These are phyloP conservation scores for Pyrrhoderma noxium DNA, from an alignment of 1,284 basidiomycete genomes.

Conservation along the genomic window DNA sequence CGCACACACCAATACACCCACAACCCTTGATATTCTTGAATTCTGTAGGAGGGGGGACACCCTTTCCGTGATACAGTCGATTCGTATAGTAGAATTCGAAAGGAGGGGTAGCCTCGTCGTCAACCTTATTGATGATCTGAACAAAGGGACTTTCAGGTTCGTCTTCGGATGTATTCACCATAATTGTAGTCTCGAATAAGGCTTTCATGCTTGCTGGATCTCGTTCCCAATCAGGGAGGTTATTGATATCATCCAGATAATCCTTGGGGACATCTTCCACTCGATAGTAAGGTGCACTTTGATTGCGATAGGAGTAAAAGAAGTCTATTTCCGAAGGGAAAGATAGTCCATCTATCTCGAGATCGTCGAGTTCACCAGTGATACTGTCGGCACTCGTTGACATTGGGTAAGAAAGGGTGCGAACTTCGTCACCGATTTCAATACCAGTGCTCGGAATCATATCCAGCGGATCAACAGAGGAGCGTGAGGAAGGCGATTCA, in stretches of 20 bases:
- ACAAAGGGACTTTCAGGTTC: conserved; percentile 64
- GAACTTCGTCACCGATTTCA: not conserved
- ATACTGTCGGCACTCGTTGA: too few species aligned
- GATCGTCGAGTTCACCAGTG: not conserved
- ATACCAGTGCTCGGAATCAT: not conserved
- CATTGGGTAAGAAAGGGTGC: too few species aligned
- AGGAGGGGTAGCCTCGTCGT: conserved; percentile 55
- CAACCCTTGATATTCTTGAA: conserved; percentile 55
- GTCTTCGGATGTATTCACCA: conserved; percentile 46
- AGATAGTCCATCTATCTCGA: not conserved
- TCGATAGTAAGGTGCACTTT: conserved; percentile 28
- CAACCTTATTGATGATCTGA: conserved; percentile 55
- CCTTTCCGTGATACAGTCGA: conserved; percentile 60
- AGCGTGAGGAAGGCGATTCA: too few species aligned
- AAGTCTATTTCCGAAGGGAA: not conserved
- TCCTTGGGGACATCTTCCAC: conserved; percentile 39
- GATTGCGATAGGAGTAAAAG: conserved; percentile 7
- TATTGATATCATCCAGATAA: conserved; percentile 48
- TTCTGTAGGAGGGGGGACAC: conserved; percentile 57
- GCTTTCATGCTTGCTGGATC: conserved; percentile 32
- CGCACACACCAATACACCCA: conserved; percentile 65
- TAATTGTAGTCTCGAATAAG: conserved; percentile 51
- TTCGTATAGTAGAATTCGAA: conserved; percentile 80
- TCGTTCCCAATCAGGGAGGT: conserved; percentile 27
- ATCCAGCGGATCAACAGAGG: too few species aligned